phyloP scores from a whole-genome alignment of 192 early-diverging fungal species.

The Backusella luteola region DNA sequence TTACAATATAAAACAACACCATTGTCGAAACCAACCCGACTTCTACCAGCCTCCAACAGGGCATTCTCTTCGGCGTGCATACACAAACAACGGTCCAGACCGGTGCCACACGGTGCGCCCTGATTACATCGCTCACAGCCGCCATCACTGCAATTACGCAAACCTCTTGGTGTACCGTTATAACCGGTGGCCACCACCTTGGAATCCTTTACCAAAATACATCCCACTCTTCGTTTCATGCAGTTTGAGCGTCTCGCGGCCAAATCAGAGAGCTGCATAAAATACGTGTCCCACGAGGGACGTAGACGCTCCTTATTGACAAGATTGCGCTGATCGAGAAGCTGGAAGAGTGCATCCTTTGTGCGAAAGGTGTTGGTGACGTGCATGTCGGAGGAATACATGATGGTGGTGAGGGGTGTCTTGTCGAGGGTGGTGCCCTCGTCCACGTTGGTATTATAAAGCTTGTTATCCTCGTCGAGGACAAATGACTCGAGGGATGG shows the following conservation, averaged over 20 bases:
- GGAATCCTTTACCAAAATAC: slow-evolving; percentile 84
- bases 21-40: slow-evolving; percentile 60
- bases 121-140: slow-evolving; percentile 94
- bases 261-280: slow-evolving; percentile 91
- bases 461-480: slow-evolving; percentile 45
- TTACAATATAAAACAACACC: slow-evolving; percentile 93
- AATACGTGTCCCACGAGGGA: slow-evolving; percentile 97
- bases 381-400: slow-evolving; percentile 56
- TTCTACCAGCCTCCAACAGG: slow-evolving; percentile 92
- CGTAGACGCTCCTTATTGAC: slow-evolving; percentile 73
- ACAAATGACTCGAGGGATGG: slow-evolving; percentile 62
- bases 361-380: slow-evolving; percentile 59
- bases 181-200: slow-evolving; percentile 98
- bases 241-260: slow-evolving; percentile 91
- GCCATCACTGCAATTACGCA: slow-evolving; percentile 93
- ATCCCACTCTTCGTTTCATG: slow-evolving; percentile 98
- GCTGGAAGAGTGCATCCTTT: slow-evolving; percentile 33
- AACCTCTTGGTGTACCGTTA: slow-evolving; percentile 93
- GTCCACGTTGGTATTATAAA: slow-evolving; percentile 38
- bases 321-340: slow-evolving; percentile 57
- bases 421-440: background rate
- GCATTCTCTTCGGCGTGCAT: slow-evolving; percentile 99
- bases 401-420: slow-evolving; percentile 36
- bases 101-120: slow-evolving; percentile 73
- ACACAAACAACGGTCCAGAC: slow-evolving; percentile 88